A percentile compares a stretch with the other conserved stretches of the same genome.
These are phyloP conservation scores for Rhynchospora breviuscula DNA, from an alignment of 176 grass and related monocot genomes.

Conservation along the genomic window DNA sequence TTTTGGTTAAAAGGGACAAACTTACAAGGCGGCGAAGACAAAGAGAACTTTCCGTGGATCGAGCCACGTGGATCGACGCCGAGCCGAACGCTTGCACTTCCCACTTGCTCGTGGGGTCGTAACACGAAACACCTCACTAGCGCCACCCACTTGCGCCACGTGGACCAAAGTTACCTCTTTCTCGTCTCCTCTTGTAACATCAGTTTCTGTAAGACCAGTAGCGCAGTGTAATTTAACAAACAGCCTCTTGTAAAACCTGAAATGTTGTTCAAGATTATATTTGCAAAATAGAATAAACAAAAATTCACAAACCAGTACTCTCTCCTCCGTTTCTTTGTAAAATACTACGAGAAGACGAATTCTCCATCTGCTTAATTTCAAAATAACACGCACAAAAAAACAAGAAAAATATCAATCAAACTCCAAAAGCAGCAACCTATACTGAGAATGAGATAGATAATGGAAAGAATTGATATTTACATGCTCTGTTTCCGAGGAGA, in stretches of 20 bases:
- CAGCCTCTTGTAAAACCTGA: neutral
- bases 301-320: neutral
- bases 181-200: neutral
- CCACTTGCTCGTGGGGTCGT: neutral
- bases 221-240: no score
- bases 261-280: neutral
- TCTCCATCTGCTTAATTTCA: conserved; percentile 2
- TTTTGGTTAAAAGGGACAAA: neutral
- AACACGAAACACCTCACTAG: neutral
- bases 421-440: neutral
- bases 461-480: neutral
- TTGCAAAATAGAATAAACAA: neutral
- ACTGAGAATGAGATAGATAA: neutral
- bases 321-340: conserved; percentile 4
- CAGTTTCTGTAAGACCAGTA: neutral
- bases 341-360: neutral
- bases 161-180: neutral
- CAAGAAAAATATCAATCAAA: neutral
- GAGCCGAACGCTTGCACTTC: neutral
- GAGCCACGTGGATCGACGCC: conserved; percentile 8
- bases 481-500: neutral
- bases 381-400: neutral
- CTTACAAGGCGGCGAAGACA: conserved; percentile 22
- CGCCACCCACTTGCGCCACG: neutral
- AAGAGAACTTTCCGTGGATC: conserved; percentile 3